A percentile compares a stretch with the other conserved stretches of the same genome.
phyloP scores from a whole-genome alignment of 441 rosid species.

The Hura crepitans region DNA sequence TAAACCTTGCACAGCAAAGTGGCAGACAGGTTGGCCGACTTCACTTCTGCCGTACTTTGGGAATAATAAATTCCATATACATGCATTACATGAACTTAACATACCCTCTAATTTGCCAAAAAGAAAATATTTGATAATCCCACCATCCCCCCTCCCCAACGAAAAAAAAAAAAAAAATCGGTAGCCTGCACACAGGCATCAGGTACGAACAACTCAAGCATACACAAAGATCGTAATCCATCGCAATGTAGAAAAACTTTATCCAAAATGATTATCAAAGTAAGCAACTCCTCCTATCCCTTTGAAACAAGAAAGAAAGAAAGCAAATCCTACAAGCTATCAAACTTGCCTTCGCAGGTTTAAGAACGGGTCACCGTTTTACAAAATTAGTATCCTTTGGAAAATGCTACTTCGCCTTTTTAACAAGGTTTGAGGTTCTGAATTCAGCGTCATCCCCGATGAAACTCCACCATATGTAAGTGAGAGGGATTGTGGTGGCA shows the following conservation, averaged over 20 bases:
- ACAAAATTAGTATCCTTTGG: too few species aligned
- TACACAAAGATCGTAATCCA: neutral
- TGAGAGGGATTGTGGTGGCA: constrained; percentile 68
- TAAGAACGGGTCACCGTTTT: neutral
- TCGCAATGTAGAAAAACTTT: neutral
- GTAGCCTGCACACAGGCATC: neutral
- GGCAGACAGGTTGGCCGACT: constrained; percentile 15
- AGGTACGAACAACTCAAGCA: too few species aligned
- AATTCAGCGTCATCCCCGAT: constrained; percentile 70
- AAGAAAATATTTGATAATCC: too few species aligned
- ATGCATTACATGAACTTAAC: too few species aligned
- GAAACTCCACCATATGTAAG: constrained; percentile 94
- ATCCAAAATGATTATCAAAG: neutral
- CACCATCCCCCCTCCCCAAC: too few species aligned
- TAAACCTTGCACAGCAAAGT: neutral
- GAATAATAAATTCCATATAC: neutral
- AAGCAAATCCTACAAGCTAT: neutral
- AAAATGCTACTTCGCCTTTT: constrained; percentile 43
- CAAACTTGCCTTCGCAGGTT: neutral
- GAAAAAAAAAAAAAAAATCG: too few species aligned
- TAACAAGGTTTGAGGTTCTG: constrained; percentile 46
- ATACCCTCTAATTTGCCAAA: too few species aligned
- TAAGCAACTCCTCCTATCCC: neutral
- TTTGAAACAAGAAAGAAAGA: neutral
- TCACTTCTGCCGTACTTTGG: neutral